These are phyloP conservation scores for Talaromyces borbonicus DNA, from an alignment of 495 filamentous ascomycete genomes.

Conservation along the genomic window DNA sequence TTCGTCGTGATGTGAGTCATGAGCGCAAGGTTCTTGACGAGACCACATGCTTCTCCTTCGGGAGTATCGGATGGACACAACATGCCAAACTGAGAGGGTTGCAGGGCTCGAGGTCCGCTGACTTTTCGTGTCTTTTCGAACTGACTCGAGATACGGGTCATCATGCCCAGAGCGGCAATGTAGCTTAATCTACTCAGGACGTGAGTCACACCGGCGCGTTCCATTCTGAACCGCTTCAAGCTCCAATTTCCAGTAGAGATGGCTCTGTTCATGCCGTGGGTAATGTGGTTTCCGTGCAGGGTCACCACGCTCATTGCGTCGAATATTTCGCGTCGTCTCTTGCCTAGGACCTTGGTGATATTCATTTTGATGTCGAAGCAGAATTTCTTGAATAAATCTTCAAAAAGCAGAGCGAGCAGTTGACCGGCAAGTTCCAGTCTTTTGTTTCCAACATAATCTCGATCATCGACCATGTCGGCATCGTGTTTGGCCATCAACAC, in stretches of 20 bases:
- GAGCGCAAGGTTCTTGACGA: constrained; percentile 95
- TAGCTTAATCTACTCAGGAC: constrained; percentile 93
- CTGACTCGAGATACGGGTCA: constrained; percentile 97
- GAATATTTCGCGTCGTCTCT: constrained; percentile 73
- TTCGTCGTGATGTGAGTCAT: constrained; percentile 99
- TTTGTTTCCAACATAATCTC: constrained; percentile 98
- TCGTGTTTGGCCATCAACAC: constrained; percentile 90
- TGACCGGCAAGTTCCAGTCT: constrained; percentile 88
- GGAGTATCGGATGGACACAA: constrained; percentile 94
- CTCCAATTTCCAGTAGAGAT: constrained; percentile 98
- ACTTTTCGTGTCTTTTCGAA: constrained; percentile 98
- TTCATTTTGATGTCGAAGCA: constrained; percentile 76
- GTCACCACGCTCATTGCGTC: constrained; percentile 72
- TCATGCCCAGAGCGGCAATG: constrained; percentile 98
- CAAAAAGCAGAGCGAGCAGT: constrained; percentile 89
- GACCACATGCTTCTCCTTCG: constrained; percentile 94
- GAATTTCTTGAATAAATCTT: constrained; percentile 94
- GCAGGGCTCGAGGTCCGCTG: constrained; percentile 84
- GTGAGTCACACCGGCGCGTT: constrained; percentile 92
- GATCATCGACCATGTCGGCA: constrained; percentile 79
- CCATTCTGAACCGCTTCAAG: constrained; percentile 96
- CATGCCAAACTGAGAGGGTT: constrained; percentile 97
- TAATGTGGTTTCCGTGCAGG: constrained; percentile 72
- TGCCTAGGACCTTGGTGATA: constrained; percentile 88
- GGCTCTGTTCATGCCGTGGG: constrained; percentile 80